Base-by-base conservation (phyloP, 495 filamentous ascomycete genomes). In the Glarea lozoyensis region DNA sequence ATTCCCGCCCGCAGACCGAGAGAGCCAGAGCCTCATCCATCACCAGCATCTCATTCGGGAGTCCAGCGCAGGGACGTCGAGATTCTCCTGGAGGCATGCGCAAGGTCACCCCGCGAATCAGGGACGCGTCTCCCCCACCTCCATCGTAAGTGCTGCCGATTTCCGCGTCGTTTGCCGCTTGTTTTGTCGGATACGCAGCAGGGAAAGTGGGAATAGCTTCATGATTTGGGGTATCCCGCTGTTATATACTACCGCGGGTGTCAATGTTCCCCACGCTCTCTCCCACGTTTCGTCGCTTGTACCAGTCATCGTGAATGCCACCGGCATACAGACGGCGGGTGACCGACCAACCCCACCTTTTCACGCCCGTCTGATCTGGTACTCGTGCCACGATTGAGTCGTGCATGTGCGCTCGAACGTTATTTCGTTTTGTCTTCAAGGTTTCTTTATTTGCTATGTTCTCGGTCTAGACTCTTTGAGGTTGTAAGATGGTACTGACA, bases 121-220 rank as follows among this genome's bases (percentile, higher is more conserved):
- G 49, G 32, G 47, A 32, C 7, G 24, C 37, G 10, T 53, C 50
- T 16, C 54, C 54, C 40, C 54, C 54, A 20, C 50, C 50, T 6
- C 32, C 54, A 40, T 27, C 45, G 54, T 53, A 47, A 50, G 54
- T 52, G 11, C 32, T n/a, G 35, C 11, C 43, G 2, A 25, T 40
- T 17, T 44, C 39, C 25, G n/a, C n/a, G 25, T 29, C 25, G 7
- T 29, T 7, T n/a, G 7, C 25, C 25, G 7, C n/a, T n/a, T 29
- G 7, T 7, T n/a, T 7, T 29, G 25, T 29, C n/a, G 25, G 25
- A n/a, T 29, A 7, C n/a, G n/a, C n/a, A n/a, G n/a, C n/a, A n/a
- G n/a, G n/a, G n/a, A n/a, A n/a, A n/a, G n/a, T n/a, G n/a, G n/a
- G n/a, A n/a, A n/a, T n/a, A n/a, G n/a, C n/a, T n/a, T n/a, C n/a